Evolutionary conservation across 2,329 filamentous ascomycete species (phyloP), one percentile per base, ranked within the genome.

Genomic region (Macrophomina pseudophaseolina): DNA sequence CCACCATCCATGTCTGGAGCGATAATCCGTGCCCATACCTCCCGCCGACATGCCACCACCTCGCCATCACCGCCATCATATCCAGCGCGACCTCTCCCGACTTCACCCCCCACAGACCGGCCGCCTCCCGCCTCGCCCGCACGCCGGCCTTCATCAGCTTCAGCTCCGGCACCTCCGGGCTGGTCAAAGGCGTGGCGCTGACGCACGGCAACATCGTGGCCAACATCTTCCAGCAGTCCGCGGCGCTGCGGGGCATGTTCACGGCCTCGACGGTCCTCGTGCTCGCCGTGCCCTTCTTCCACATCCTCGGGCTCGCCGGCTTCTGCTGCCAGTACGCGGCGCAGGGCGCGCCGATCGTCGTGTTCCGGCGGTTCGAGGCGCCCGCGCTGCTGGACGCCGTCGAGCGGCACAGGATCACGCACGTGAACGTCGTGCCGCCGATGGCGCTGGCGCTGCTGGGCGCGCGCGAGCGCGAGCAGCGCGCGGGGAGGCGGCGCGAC

Each of bases 171-270:
- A 74, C 46, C 46, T 28, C 46, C 23, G 72, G 72, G 12, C 71
- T 72, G 52, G 54, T 71, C 30, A 74, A 74, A 62, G 72, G 69
- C 9, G 72, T 72, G 5, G 64, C 70, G 38, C 62, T 73, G 8
- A 70, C 66, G 7, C 72, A 74, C 53, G 68, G 70, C 65, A 71
- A 70, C 38, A 16, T 73, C 23, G 62, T 73, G 23, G 70, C 71
- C 12, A 64, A 67, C 11, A 68, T 71, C 42, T 32, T 53, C 46
- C 42, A 51, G 46, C 60, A 49, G 23, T 2, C 18, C 46, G 46
- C 46, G 18, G 46, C 46, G 18, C 46, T 49, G 3, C 3, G 7
- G 18, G 8, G 18, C 46, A 28, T 49, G 18, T 49, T 49, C 46
- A 23, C 18, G 3, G 18, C 46, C 4, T 12, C 7, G 28, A 65